phyloP scores from a whole-genome alignment of 305 asterid species.

The Solanum hybrid region DNA sequence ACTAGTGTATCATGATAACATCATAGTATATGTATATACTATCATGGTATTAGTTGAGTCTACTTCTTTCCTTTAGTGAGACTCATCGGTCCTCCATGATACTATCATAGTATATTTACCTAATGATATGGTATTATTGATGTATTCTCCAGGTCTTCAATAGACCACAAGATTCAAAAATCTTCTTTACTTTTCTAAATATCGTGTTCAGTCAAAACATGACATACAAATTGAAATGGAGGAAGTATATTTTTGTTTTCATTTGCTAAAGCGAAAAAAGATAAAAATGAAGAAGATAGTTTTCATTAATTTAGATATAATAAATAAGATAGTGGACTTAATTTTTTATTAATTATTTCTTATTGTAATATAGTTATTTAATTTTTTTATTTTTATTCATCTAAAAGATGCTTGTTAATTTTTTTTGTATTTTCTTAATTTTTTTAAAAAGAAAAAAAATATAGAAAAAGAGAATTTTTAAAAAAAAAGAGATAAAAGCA shows the following conservation, averaged over 20 bases:
- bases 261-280: neutral
- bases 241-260: neutral
- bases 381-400: too few species aligned
- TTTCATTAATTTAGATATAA: neutral
- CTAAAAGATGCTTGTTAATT: neutral
- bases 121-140: neutral
- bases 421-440: too few species aligned
- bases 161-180: neutral
- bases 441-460: too few species aligned
- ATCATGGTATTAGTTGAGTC: neutral
- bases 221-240: neutral
- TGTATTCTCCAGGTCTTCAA: neutral
- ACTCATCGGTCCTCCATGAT: neutral
- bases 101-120: neutral
- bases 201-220: neutral
- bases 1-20: neutral
- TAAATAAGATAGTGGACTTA: neutral
- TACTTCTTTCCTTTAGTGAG: neutral
- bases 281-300: neutral
- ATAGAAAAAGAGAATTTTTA: neutral
- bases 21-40: neutral
- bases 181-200: neutral
- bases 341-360: neutral
- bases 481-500: neutral
- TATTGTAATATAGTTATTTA: neutral